Evolutionary conservation across 495 filamentous ascomycete species (phyloP), one percentile per base, ranked within the genome.

Genomic region (Aspergillus ellipticus): DNA sequence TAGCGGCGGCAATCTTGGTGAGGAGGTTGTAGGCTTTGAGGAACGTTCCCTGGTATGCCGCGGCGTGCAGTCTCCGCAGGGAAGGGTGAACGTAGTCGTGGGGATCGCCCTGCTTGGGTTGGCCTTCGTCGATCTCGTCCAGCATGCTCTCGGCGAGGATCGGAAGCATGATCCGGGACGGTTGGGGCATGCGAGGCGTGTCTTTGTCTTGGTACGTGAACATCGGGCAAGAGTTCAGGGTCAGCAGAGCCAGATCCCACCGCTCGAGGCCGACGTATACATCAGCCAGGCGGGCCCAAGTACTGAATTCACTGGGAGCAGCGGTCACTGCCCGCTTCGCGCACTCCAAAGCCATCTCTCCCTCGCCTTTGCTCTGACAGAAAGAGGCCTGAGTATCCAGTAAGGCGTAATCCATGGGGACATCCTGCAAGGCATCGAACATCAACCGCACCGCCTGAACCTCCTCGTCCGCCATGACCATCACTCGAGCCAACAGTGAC

Each of bases 151-250:
- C 95, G 0, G 87, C 81, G 15, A 97, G 79, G 4, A 91, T 86
- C 0, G 94, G 94, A 19, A 98, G 83, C 65, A 89, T 83, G 54
- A 97, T 86, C 49, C 89, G 89, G 48, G 84, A 83, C 0, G 92
- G 91, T 59, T 94, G 90, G 17, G 94, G 94, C 88, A 96, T 92
- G 54, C 92, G 80, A 16, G 94, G 94, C 6, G 90, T 84, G 67
- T 98, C 94, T 62, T 96, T 97, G 69, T 98, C 94, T 68, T 97
- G 93, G 71, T 97, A 97, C 7, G 94, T 97, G 69, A 98, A 98
- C 94, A 98, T 98, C 4, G 94, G 94, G 59, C 95, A 98, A 3
- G 93, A 97, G 72, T 98, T 98, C n/a, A 98, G 79, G 5, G 95
- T 98, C 8, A 96, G 83, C 16, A 98, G 80, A 2, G 95, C 94